phyloP scores from a whole-genome alignment of 192 early-diverging fungal species.

The Coemansia sp. region DNA sequence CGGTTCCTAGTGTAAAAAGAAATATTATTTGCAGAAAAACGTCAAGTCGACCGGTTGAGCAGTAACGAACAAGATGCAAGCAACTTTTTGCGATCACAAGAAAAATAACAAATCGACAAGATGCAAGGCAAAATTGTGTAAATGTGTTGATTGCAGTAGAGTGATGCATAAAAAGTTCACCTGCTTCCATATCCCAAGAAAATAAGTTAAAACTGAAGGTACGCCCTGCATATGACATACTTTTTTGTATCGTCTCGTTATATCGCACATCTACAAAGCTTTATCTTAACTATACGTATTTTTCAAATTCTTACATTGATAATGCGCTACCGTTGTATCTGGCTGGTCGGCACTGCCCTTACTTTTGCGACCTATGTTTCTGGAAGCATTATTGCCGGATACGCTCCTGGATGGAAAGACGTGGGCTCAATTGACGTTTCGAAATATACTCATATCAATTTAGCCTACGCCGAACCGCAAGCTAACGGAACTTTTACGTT shows the following conservation, averaged over 20 bases:
- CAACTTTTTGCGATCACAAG: no score
- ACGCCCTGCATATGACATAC: no score
- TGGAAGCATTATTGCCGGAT: conserved; percentile 34
- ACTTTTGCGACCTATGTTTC: not conserved
- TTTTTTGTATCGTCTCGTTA: not conserved
- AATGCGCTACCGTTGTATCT: no score
- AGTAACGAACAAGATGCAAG: no score
- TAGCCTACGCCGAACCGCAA: conserved; percentile 55
- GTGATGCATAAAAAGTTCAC: no score
- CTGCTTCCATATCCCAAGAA: not conserved
- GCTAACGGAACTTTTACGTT: conserved; percentile 29
- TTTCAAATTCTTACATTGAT: no score
- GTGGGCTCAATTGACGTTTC: conserved; percentile 21
- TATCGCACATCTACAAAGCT: no score
- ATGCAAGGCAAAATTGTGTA: no score
- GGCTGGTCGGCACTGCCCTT: not conserved
- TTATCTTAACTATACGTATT: no score
- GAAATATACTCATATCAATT: conserved; percentile 60
- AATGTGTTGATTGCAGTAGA: no score
- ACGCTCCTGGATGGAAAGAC: conserved; percentile 42
- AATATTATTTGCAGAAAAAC: not conserved
- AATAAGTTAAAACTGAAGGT: not conserved
- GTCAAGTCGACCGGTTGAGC: no score
- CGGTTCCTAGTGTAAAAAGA: not conserved
- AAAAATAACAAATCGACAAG: no score